Conservation (phyloP, 805 yeast genomes). For the Vanderwaltozyma verrucispora region DNA sequence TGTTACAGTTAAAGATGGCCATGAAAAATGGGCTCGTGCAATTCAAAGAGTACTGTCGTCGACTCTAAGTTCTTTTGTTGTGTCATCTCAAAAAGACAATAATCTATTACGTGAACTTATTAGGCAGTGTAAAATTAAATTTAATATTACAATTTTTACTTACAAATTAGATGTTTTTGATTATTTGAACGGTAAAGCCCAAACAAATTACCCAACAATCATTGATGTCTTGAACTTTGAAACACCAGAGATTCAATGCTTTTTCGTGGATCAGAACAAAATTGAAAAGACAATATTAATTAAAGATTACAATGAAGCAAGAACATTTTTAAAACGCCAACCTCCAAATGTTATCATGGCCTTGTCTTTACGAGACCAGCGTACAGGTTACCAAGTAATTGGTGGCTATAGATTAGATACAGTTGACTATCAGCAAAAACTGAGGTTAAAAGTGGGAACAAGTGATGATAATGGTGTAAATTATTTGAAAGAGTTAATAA, state of each 20-base stretch:
- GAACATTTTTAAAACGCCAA: slow-evolving; percentile 29
- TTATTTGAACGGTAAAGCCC: slow-evolving; percentile 38
- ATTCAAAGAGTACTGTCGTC: slow-evolving; percentile 46
- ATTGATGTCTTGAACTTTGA: slow-evolving; percentile 51
- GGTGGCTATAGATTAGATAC: slow-evolving; percentile 48
- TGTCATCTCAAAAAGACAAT: slow-evolving; percentile 52
- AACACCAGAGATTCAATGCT: slow-evolving; percentile 44
- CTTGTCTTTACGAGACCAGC: slow-evolving; percentile 32
- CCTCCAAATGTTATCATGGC: slow-evolving; percentile 35
- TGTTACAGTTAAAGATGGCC: slow-evolving; percentile 46
- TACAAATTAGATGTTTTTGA: slow-evolving; percentile 33
- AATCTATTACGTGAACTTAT: slow-evolving; percentile 30
- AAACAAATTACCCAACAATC: slow-evolving; percentile 35
- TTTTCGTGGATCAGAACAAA: slow-evolving; percentile 51
- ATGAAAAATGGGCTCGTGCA: slow-evolving; percentile 44
- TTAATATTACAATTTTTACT: slow-evolving; percentile 41
- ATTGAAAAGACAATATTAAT: slow-evolving; percentile 52
- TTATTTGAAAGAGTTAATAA: slow-evolving; percentile 16
- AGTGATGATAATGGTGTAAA: slow-evolving; percentile 13
- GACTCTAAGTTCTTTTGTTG: slow-evolving; percentile 55
- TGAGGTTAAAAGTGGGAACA: slow-evolving; percentile 14
- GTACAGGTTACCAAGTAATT: slow-evolving; percentile 37
- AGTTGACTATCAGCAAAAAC: slow-evolving; percentile 30
- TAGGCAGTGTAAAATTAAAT: slow-evolving; percentile 23
- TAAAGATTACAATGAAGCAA: slow-evolving; percentile 42